Evolutionary conservation across 1,284 basidiomycete genomes (phyloP).

Genomic region (Trametes hirsuta): DNA sequence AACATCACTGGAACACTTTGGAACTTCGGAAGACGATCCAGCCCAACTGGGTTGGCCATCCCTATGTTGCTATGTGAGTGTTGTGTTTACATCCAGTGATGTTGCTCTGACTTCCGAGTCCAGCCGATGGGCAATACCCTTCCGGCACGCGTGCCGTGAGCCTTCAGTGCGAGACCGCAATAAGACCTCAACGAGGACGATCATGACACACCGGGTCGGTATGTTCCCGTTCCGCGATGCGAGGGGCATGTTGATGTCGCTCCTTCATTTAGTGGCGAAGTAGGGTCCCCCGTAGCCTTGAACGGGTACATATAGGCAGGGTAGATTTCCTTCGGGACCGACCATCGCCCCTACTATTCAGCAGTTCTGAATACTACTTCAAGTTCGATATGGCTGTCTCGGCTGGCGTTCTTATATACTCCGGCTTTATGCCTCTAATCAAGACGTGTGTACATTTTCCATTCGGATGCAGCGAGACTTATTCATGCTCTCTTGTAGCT

Average conservation of each 20-base stretch:
- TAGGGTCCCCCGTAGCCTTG: neutral
- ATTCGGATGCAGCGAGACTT: no score
- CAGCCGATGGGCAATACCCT: no score
- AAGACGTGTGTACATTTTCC: constrained; percentile 31
- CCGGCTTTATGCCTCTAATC: constrained; percentile 37
- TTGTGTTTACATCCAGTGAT: neutral
- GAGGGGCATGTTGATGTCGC: constrained; percentile 7
- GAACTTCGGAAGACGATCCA: no score
- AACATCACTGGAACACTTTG: no score
- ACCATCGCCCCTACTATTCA: neutral
- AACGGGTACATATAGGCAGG: neutral
- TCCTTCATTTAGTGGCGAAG: neutral
- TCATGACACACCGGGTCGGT: constrained; percentile 7
- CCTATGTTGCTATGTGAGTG: neutral
- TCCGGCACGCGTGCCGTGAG: no score
- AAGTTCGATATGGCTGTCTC: constrained; percentile 19
- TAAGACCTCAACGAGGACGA: constrained; percentile 12
- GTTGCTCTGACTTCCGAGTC: no score
- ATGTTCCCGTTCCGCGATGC: constrained; percentile 6
- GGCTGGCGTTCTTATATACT: constrained; percentile 36
- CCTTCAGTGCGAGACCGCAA: neutral
- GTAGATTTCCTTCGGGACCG: neutral
- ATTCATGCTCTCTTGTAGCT: constrained; percentile 21
- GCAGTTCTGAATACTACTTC: neutral
- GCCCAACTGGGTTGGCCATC: neutral